phyloP scores from a whole-genome alignment of 225 moss, liverwort and hornwort genomes.

The Bryum argenteum region DNA sequence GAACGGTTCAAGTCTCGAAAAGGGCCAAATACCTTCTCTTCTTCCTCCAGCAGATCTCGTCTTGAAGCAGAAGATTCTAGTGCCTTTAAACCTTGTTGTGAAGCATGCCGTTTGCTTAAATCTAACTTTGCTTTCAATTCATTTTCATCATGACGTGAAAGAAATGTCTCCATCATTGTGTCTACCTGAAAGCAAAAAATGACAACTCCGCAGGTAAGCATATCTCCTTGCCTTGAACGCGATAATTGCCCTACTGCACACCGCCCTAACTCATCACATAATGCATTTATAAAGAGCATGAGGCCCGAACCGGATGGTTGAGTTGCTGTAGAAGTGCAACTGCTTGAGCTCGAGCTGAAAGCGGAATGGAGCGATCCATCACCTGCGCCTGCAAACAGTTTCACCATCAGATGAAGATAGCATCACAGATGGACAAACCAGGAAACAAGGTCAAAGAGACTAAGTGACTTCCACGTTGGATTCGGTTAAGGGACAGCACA shows the following conservation, averaged over 20 bases:
- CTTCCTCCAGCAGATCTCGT: slow-evolving; percentile 43
- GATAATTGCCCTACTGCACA: neutral
- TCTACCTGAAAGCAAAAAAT: slow-evolving; percentile 59
- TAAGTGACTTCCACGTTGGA: neutral
- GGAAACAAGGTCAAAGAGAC: slow-evolving; percentile 9
- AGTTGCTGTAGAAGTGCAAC: slow-evolving; percentile 85
- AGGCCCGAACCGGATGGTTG: slow-evolving; percentile 68
- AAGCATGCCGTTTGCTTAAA: slow-evolving; percentile 56
- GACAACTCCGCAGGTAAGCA: slow-evolving; percentile 24
- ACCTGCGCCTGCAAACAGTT: slow-evolving; percentile 69
- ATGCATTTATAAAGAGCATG: slow-evolving; percentile 28
- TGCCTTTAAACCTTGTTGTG: slow-evolving; percentile 61
- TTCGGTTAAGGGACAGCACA: slow-evolving; percentile 14
- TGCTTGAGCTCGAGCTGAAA: slow-evolving; percentile 78
- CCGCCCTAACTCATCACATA: slow-evolving; percentile 20
- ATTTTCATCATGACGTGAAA: slow-evolving; percentile 67
- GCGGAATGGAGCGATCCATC: slow-evolving; percentile 55
- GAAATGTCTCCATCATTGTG: slow-evolving; percentile 75
- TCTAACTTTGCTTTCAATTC: slow-evolving; percentile 58
- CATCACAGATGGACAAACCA: slow-evolving; percentile 4
- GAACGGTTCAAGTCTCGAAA: neutral
- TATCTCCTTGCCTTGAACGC: slow-evolving; percentile 21
- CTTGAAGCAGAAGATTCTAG: slow-evolving; percentile 52
- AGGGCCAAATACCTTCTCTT: slow-evolving; percentile 47
- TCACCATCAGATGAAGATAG: slow-evolving; percentile 24